phyloP scores from a whole-genome alignment of 495 filamentous ascomycete genomes.

The Jackrogersella multiformis region DNA sequence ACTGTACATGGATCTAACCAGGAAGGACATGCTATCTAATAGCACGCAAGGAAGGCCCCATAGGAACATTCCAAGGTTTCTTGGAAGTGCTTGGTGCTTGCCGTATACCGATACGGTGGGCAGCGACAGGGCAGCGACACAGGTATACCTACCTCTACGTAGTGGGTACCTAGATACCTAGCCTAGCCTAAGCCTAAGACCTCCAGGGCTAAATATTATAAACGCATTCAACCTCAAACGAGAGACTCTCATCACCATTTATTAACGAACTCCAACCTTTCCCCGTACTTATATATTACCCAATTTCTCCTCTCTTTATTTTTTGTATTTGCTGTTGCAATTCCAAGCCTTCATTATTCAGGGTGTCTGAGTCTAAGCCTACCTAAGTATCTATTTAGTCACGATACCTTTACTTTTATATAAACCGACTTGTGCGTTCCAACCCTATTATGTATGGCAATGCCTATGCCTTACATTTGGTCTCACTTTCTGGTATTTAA shows the following conservation, averaged over 20 bases:
- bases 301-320: conserved; percentile 9
- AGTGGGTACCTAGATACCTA: background rate
- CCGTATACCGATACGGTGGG: no score
- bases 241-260: conserved; percentile 10
- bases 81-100: background rate
- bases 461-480: conserved; percentile 11
- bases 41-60: background rate
- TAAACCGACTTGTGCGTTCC: conserved; percentile 10
- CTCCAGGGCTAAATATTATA: no score
- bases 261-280: conserved; percentile 14
- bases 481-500: conserved; percentile 16
- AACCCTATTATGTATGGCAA: conserved; percentile 23
- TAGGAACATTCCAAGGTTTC: background rate
- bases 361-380: background rate
- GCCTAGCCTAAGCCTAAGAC: no score
- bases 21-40: no score
- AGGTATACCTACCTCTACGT: no score
- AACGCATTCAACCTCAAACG: conserved; percentile 16
- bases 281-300: conserved; percentile 10
- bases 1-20: no score
- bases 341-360: background rate
- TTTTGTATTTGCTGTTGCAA: conserved; percentile 10
- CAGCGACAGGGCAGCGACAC: no score
- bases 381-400: conserved; percentile 8
- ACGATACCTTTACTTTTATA: conserved; percentile 3